Conservation (phyloP, 2,329 filamentous ascomycete species). For the Penicillium janthinellum region DNA sequence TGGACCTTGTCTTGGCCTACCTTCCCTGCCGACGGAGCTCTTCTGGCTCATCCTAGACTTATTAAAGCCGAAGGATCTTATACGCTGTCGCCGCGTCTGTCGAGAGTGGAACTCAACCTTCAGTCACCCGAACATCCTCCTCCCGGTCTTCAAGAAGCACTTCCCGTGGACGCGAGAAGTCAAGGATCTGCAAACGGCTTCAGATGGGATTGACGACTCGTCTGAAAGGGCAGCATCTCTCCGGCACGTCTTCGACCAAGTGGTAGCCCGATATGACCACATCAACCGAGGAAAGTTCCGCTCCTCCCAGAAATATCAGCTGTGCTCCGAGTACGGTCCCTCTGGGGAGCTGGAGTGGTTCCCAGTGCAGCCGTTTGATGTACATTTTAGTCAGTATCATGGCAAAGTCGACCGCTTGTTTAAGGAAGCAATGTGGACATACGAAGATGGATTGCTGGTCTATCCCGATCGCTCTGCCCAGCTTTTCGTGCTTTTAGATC, state of each 20-base stretch:
- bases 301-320: constrained; percentile 49
- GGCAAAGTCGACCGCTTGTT: constrained; percentile 39
- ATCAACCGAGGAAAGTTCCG: constrained; percentile 53
- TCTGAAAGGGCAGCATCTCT: constrained; percentile 5
- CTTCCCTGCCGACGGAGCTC: constrained; percentile 57
- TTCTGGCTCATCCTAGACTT: constrained; percentile 57
- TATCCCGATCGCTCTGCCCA: constrained; percentile 46
- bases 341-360: constrained; percentile 44
- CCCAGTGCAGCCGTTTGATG: constrained; percentile 46
- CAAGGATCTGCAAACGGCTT: constrained; percentile 35
- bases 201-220: constrained; percentile 3
- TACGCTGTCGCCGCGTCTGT: constrained; percentile 57
- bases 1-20: constrained; percentile 24
- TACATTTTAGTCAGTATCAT: constrained; percentile 40
- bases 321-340: constrained; percentile 40
- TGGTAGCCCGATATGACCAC: constrained; percentile 59
- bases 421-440: constrained; percentile 55
- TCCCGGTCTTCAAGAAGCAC: constrained; percentile 52
- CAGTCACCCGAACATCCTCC: constrained; percentile 50
- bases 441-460: constrained; percentile 59
- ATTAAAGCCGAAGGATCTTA: constrained; percentile 53
- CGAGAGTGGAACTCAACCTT: constrained; percentile 55
- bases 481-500: constrained; percentile 52
- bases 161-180: constrained; percentile 59
- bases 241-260: constrained; percentile 48